Evolutionary conservation across 257 asterid species (phyloP).

Genomic region (Lantana camara): DNA sequence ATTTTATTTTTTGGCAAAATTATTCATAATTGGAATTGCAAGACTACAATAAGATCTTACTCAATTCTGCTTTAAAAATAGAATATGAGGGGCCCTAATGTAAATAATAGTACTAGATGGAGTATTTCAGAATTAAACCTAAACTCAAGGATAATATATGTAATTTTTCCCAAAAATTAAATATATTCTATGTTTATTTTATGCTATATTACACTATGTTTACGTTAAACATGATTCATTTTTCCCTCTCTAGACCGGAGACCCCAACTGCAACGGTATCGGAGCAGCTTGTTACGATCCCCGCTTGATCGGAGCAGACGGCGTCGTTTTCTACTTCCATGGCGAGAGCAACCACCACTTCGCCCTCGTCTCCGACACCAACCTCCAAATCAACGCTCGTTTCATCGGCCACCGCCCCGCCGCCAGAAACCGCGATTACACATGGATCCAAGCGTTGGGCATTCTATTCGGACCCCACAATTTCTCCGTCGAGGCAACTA

Average conservation of each 20-base stretch:
- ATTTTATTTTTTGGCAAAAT: too few relatives aligned
- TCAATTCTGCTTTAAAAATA: too few relatives aligned
- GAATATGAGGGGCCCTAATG: too few relatives aligned
- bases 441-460: constrained; percentile 74
- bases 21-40: too few relatives aligned
- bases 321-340: constrained; percentile 68
- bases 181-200: too few relatives aligned
- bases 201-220: too few relatives aligned
- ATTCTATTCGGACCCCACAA: constrained; percentile 42
- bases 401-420: constrained; percentile 66
- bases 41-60: too few relatives aligned
- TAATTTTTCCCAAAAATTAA: too few relatives aligned
- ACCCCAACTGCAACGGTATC: constrained; percentile 54
- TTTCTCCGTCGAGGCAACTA: constrained; percentile 55
- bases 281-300: constrained; percentile 80
- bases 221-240: too few relatives aligned
- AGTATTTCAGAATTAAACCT: too few relatives aligned
- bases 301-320: constrained; percentile 72
- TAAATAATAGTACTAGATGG: too few relatives aligned
- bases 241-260: constrained; percentile 37
- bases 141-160: too few relatives aligned
- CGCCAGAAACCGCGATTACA: constrained; percentile 55
- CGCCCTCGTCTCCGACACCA: constrained; percentile 52
- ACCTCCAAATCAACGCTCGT: constrained; percentile 65
- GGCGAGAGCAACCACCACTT: constrained; percentile 53